Evolutionary conservation across 2,329 filamentous ascomycete genomes (phyloP), one percentile per base, ranked within the genome.

Genomic region (Fusarium veterinarium): DNA sequence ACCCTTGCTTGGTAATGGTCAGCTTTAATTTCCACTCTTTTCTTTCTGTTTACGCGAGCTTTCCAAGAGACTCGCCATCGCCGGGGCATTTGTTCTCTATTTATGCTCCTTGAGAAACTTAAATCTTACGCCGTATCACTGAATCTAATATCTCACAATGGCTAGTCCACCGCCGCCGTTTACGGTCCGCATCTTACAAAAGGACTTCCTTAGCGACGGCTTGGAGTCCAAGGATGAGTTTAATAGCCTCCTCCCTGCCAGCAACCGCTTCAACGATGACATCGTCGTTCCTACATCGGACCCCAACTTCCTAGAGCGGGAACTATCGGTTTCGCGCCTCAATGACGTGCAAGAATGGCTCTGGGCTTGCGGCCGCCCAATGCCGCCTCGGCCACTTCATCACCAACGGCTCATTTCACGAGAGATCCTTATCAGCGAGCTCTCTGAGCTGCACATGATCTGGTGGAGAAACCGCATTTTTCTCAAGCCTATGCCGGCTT

Each of bases 401-500:
- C 75, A 83, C 49, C 82, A 84, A 56, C 57, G 78, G 13, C 67
- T 81, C 20, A 69, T 81, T 35, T 74, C 65, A 1, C 76, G 81
- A 45, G 78, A 82, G 3, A 80, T 84, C 41, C 62, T 76, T 40
- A 71, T 84, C 53, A 82, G 80, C 23, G 83, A 84, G 57, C 78
- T 77, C 19, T 73, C 81, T 14, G 80, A 83, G 31, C 75, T 84
- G 30, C 83, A 84, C 53, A 79, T 84, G 46, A 73, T 84, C 35
- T 84, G 82, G 83, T 76, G 79, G 51, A 78, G 77, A 23, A 78
- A 79, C 16, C 78, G 80, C 45, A 83, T 84, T 25, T 77, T 76
- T 45, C 49, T 84, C 16, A 84, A 84, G 63, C 83, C 83, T 1
- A 65, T 84, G 3, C 85, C 85, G 1, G 62, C 75, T 3, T 86